Evolutionary conservation across 257 asterid genomes (phyloP).

Genomic region (Penstemon eatonii): DNA sequence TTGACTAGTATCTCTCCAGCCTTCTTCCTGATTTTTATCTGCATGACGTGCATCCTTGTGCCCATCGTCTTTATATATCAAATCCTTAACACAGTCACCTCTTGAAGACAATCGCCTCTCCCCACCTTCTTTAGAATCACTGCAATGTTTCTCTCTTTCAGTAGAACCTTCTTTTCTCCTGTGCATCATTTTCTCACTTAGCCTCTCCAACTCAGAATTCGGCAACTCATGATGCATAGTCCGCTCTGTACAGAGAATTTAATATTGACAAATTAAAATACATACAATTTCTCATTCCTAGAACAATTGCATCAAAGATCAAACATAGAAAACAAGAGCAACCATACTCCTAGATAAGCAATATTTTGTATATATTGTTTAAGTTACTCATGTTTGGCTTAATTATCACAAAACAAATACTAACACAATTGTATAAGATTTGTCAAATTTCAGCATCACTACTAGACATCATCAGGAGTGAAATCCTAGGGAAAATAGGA

Average conservation of each 20-base stretch:
- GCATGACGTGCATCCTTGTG: slow-evolving; percentile 52
- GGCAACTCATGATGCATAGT: slow-evolving; percentile 42
- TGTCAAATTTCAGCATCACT: slow-evolving; percentile 22
- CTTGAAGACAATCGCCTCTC: slow-evolving; percentile 58
- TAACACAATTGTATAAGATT: slow-evolving; percentile 1
- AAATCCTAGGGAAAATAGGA: not conserved
- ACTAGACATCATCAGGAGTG: not conserved
- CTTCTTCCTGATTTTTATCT: slow-evolving; percentile 61
- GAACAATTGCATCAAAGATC: not conserved
- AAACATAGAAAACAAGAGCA: not conserved
- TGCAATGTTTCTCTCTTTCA: slow-evolving; percentile 64
- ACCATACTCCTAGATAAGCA: slow-evolving; percentile 4
- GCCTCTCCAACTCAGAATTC: slow-evolving; percentile 63
- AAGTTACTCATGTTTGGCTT: no score
- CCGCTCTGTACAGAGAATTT: slow-evolving; percentile 44
- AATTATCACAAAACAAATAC: slow-evolving; percentile 1
- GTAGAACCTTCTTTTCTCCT: slow-evolving; percentile 61
- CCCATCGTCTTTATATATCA: slow-evolving; percentile 63
- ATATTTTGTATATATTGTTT: slow-evolving; percentile 5
- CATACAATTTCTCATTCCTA: not conserved
- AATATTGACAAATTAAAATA: slow-evolving; percentile 20
- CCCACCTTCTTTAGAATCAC: slow-evolving; percentile 57
- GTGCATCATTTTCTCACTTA: slow-evolving; percentile 57
- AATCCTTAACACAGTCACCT: slow-evolving; percentile 70
- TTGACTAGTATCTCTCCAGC: slow-evolving; percentile 61